A percentile compares a stretch with the other conserved stretches of the same genome.
Evolutionary conservation across 495 filamentous ascomycete species (phyloP).

Genomic region (Parmelia sp.): DNA sequence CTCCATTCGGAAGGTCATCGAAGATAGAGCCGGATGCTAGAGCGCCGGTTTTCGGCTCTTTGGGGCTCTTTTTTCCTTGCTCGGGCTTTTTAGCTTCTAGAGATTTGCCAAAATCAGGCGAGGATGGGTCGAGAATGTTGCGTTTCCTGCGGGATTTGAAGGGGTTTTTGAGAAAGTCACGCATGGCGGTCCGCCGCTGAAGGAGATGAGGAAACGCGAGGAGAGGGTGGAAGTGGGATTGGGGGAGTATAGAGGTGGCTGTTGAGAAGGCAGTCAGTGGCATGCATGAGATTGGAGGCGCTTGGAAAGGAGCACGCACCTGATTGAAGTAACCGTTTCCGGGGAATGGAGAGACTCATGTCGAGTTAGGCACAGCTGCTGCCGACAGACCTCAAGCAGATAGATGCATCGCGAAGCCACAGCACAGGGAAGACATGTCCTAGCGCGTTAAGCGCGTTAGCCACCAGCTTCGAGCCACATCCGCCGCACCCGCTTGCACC

Average conservation of each 20-base stretch:
- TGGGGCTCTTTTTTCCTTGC: slow-evolving; percentile 19
- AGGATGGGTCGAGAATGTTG: slow-evolving; percentile 27
- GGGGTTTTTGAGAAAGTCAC: slow-evolving; percentile 18
- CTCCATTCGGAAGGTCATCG: slow-evolving; percentile 46
- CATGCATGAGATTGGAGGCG: neutral
- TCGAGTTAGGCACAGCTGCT: neutral
- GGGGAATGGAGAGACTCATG: slow-evolving; percentile 12
- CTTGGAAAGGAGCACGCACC: neutral
- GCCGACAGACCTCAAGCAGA: neutral
- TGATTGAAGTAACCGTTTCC: slow-evolving; percentile 9
- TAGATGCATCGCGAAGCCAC: neutral
- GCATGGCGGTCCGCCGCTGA: slow-evolving; percentile 18
- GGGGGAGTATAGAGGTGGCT: slow-evolving; percentile 28
- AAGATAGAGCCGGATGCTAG: slow-evolving; percentile 54
- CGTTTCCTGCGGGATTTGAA: slow-evolving; percentile 27
- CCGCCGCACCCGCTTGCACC: neutral
- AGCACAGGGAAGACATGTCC: neutral
- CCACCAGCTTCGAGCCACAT: slow-evolving; percentile 1
- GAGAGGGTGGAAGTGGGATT: slow-evolving; percentile 13
- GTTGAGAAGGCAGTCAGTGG: neutral
- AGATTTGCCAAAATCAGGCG: slow-evolving; percentile 6
- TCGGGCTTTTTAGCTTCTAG: slow-evolving; percentile 9
- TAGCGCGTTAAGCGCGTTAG: neutral
- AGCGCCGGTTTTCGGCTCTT: slow-evolving; percentile 32
- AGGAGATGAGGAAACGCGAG: slow-evolving; percentile 18